Evolutionary conservation across 371 early-diverging fungal species (phyloP).

Genomic region (Gilbertella persicaria): DNA sequence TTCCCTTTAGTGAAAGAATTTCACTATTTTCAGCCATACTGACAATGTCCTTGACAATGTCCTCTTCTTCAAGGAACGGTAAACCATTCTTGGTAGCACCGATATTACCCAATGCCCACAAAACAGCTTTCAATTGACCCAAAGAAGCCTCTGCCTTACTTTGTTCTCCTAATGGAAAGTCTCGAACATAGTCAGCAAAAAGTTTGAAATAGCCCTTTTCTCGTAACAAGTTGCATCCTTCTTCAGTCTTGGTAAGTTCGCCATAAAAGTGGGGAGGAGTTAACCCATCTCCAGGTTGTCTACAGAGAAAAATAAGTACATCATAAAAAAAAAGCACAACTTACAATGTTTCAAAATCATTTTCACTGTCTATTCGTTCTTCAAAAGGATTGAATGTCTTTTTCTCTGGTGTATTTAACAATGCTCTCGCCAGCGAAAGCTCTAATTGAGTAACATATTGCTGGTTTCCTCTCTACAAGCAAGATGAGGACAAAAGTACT

Average conservation of each 20-base stretch:
- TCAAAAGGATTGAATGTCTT: constrained; percentile 48
- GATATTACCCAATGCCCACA: constrained; percentile 86
- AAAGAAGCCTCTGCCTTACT: constrained; percentile 31
- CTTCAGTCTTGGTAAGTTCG: constrained; percentile 76
- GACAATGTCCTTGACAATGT: constrained; percentile 72
- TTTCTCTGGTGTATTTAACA: constrained; percentile 52
- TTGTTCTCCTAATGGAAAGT: constrained; percentile 48
- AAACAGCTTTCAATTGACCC: constrained; percentile 70
- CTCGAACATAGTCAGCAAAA: constrained; percentile 65
- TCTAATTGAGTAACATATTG: constrained; percentile 82
- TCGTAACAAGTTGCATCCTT: constrained; percentile 71
- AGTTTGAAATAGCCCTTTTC: constrained; percentile 68
- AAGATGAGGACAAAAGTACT: too few species aligned
- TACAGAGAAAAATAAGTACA: constrained; percentile 11
- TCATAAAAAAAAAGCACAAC: constrained; percentile 1
- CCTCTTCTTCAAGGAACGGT: constrained; percentile 70
- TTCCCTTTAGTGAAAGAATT: constrained; percentile 79
- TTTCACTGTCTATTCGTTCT: constrained; percentile 50
- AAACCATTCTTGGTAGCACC: constrained; percentile 73
- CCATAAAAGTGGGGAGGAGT: constrained; percentile 84
- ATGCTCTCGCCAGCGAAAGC: constrained; percentile 68
- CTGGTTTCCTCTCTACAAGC: constrained; percentile 68
- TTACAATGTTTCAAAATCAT: constrained; percentile 48
- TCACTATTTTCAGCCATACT: constrained; percentile 68
- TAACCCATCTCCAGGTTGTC: constrained; percentile 53